Evolutionary conservation across 2,329 filamentous ascomycete genomes (phyloP).

Genomic region (Diplodia corticola): DNA sequence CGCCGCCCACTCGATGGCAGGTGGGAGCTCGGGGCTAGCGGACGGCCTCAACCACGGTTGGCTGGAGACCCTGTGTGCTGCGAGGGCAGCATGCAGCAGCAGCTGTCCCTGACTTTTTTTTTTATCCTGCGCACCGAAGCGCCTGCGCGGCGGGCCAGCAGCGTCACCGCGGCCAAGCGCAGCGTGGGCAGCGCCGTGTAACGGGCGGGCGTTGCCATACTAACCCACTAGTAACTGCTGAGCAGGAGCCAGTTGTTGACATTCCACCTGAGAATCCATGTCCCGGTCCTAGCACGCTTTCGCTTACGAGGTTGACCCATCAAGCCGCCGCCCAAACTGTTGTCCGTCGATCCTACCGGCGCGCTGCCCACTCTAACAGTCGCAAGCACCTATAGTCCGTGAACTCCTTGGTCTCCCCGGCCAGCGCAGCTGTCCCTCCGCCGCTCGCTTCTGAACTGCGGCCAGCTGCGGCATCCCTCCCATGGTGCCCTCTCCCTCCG

Average conservation of each 20-base stretch:
- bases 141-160: neutral
- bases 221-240: too few species aligned
- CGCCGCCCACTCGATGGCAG: neutral
- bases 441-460: slow-evolving; percentile 7
- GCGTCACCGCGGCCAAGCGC: slow-evolving; percentile 5
- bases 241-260: slow-evolving; percentile 15
- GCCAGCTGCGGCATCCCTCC: slow-evolving; percentile 24
- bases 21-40: neutral
- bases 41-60: neutral
- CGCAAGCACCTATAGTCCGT: slow-evolving; percentile 23
- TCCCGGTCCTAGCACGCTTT: slow-evolving; percentile 17
- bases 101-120: neutral
- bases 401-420: slow-evolving; percentile 30
- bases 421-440: slow-evolving; percentile 25
- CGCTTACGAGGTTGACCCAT: slow-evolving; percentile 20
- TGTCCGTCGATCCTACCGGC: slow-evolving; percentile 20
- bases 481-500: slow-evolving; percentile 25
- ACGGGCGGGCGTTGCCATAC: slow-evolving; percentile 14
- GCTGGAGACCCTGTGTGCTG: neutral
- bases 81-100: slow-evolving; percentile 2
- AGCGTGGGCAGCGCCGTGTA: slow-evolving; percentile 10
- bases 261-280: slow-evolving; percentile 15
- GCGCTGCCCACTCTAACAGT: slow-evolving; percentile 19
- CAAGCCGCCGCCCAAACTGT: slow-evolving; percentile 15
- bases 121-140: neutral